A percentile compares a stretch with the other conserved stretches of the same genome.
Evolutionary conservation across 106 monocot genomes (phyloP).

Genomic region (Allium sativum): DNA sequence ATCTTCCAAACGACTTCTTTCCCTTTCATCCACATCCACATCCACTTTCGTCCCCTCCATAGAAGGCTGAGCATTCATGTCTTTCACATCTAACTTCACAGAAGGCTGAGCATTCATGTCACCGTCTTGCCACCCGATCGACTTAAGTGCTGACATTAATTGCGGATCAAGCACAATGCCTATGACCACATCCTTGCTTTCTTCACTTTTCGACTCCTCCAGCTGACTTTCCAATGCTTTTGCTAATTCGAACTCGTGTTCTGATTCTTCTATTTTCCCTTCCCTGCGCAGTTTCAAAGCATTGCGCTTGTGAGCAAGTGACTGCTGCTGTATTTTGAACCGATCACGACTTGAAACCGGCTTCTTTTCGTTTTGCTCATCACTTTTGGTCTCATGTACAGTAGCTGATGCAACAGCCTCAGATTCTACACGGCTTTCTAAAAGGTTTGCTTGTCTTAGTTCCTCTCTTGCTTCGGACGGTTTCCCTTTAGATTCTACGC

Average conservation of each 20-base stretch:
- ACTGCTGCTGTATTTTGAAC: conserved; percentile 84
- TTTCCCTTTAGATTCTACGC: conserved; percentile 55
- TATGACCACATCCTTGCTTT: conserved; percentile 18
- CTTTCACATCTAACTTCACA: background rate
- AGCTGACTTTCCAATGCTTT: conserved; percentile 74
- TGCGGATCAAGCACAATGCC: conserved; percentile 89
- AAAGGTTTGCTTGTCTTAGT: conserved; percentile 63
- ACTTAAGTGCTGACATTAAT: conserved; percentile 65
- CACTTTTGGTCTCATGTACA: conserved; percentile 21
- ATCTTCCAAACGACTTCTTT: conserved; percentile 53
- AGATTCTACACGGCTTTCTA: conserved; percentile 56
- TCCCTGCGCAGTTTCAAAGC: conserved; percentile 87
- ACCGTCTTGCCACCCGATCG: conserved; percentile 69
- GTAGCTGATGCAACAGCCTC: conserved; percentile 3
- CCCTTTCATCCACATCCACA: background rate
- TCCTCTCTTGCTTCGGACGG: conserved; percentile 80
- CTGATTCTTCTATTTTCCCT: conserved; percentile 78
- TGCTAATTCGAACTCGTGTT: conserved; percentile 63
- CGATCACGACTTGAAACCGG: conserved; percentile 57
- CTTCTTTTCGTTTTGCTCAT: conserved; percentile 26
- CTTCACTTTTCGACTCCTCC: conserved; percentile 30
- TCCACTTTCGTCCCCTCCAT: background rate
- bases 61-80: conserved; percentile 4
- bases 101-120: conserved; percentile 22
- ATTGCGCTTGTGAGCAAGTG: conserved; percentile 81